Evolutionary conservation across 2,329 filamentous ascomycete species (phyloP), one percentile per base, ranked within the genome.

Genomic region (Hymenoscyphus linearis): DNA sequence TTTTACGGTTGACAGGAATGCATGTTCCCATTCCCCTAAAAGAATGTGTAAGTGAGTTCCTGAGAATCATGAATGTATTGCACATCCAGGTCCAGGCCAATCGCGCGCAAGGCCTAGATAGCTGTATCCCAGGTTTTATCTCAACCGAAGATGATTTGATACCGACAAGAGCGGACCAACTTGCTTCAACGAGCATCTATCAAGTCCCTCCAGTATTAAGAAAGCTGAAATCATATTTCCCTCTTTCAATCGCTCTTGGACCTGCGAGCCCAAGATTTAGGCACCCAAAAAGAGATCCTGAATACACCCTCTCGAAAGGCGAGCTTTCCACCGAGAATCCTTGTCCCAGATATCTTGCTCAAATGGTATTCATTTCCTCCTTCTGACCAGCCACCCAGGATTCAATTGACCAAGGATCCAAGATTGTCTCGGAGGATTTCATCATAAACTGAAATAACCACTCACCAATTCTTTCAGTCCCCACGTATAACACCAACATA

Each of bases 391-490:
- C 13, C 12, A 18, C 9, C 18, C 40, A 12, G 12, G n/a, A 2
- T 3, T n/a, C 37, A n/a, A 40, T n/a, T 40, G 4, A 40, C 37
- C 16, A 1, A 6, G 7, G 16, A 22, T 47, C 18, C 40, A 47
- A 47, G 4, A 47, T 3, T 4, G 12, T 2, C 40, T 16, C 4
- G n/a, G 12, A 16, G 9, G 9, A 12, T 22, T 25, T 22, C n/a
- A 47, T 22, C n/a, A 18, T 22, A 16, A 40, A 22, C 18, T 47
- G 18, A 25, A 47, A 47, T 22, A 47, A 47, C 10, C 18, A 79
- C 78, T 78, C 76, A 81, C 91, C 93, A 70, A 99, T 95, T 60
- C 84, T 84, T 27, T 99, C 95, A 0, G 90, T 90, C 16, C 95
- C 95, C 1, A 96, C 82, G 58, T 86, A 78, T 61, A 88, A 84